These are phyloP conservation scores for Claviceps paspali DNA, from an alignment of 2,329 filamentous ascomycete genomes.

Conservation along the genomic window DNA sequence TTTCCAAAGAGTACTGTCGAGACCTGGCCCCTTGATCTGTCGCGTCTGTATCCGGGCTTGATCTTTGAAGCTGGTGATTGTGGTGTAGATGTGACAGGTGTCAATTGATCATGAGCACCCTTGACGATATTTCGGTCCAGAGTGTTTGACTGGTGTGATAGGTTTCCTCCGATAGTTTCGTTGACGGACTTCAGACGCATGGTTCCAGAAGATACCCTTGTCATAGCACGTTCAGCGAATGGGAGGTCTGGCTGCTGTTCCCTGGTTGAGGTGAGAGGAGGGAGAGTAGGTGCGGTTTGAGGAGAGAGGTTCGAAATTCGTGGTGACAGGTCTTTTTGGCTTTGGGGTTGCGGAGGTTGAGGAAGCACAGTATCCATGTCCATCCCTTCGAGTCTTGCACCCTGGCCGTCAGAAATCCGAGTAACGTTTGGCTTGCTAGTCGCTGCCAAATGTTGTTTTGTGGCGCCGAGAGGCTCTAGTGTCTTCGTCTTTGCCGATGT, in stretches of 20 bases:
- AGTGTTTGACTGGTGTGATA: slow-evolving; percentile 21
- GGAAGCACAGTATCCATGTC: slow-evolving; percentile 18
- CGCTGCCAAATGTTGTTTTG: neutral
- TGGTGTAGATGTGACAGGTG: slow-evolving; percentile 27
- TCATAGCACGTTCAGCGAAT: slow-evolving; percentile 41
- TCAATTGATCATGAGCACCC: slow-evolving; percentile 19
- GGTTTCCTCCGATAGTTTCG: slow-evolving; percentile 50
- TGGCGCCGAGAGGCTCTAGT: neutral
- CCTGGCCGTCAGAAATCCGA: slow-evolving; percentile 22
- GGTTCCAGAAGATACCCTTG: slow-evolving; percentile 53
- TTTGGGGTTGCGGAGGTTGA: slow-evolving; percentile 7
- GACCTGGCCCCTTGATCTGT: slow-evolving; percentile 47
- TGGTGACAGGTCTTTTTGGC: slow-evolving; percentile 2
- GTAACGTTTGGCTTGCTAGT: neutral
- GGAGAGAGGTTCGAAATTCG: slow-evolving; percentile 3
- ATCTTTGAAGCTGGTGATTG: slow-evolving; percentile 24
- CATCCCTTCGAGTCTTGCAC: slow-evolving; percentile 18
- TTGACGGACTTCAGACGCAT: slow-evolving; percentile 58
- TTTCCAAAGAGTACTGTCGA: slow-evolving; percentile 71
- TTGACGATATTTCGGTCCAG: slow-evolving; percentile 20
- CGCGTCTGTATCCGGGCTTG: slow-evolving; percentile 28
- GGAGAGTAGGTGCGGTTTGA: slow-evolving; percentile 6
- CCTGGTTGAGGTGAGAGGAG: slow-evolving; percentile 1
- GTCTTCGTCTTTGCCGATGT: neutral
- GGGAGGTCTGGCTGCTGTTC: slow-evolving; percentile 9